Evolutionary conservation across 495 filamentous ascomycete genomes (phyloP).

Genomic region (Lindgomyces ingoldianus): DNA sequence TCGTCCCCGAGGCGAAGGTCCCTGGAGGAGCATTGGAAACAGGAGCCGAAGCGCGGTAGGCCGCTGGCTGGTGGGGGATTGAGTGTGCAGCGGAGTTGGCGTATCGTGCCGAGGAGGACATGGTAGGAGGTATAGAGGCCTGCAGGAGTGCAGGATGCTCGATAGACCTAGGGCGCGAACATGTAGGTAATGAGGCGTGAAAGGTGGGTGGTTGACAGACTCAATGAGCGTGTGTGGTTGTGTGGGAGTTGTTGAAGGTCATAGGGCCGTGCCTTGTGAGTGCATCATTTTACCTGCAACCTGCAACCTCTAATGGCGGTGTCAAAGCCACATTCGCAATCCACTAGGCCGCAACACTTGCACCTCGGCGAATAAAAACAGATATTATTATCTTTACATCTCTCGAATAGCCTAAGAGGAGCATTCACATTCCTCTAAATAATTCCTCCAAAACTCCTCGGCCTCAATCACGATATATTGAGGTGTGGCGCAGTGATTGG

Average conservation of each 20-base stretch:
- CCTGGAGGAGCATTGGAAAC: constrained; percentile 69
- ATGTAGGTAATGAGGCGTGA: constrained; percentile 22
- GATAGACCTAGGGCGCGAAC: constrained; percentile 21
- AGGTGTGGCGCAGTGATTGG: background rate
- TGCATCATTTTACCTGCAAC: background rate
- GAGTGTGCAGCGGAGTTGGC: constrained; percentile 32
- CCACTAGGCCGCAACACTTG: constrained; percentile 4
- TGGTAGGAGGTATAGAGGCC: constrained; percentile 33
- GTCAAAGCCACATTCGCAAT: constrained; percentile 4
- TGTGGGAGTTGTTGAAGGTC: constrained; percentile 11
- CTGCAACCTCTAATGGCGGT: background rate
- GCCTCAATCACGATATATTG: background rate
- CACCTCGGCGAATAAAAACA: too few relatives aligned
- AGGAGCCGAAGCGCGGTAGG: constrained; percentile 42
- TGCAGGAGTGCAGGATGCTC: constrained; percentile 29
- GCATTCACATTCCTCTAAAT: too few relatives aligned
- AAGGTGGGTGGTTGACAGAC: background rate
- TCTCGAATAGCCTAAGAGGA: too few relatives aligned
- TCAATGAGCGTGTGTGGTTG: constrained; percentile 18
- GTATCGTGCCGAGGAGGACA: constrained; percentile 37
- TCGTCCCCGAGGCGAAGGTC: constrained; percentile 89
- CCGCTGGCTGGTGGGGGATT: constrained; percentile 34
- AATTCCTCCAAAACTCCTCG: too few relatives aligned
- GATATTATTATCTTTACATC: too few relatives aligned
- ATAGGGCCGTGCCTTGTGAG: constrained; percentile 12